A percentile compares a stretch with the other conserved stretches of the same genome.
Conservation (phyloP, 83 land plant genomes). For the Picea abies region DNA sequence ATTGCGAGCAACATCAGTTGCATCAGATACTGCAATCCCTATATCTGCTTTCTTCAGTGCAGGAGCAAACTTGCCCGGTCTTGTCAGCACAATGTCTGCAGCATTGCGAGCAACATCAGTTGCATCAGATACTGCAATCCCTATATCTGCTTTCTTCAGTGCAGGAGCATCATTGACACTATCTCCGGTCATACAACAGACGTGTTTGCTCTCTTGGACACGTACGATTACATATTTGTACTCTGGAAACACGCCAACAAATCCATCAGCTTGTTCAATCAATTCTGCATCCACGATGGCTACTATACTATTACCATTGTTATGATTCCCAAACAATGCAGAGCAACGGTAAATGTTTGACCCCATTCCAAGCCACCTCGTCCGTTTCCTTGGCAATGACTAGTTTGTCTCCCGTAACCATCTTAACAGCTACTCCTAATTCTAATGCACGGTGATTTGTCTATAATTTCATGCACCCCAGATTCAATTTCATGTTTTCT, state of each 20-base stretch:
- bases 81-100: conserved; percentile 32
- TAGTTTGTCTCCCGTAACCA: conserved; percentile 31
- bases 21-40: conserved; percentile 29
- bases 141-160: conserved; percentile 26
- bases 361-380: conserved; percentile 39
- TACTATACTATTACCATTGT: conserved; percentile 17
- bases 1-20: conserved; percentile 32
- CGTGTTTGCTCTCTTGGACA: conserved; percentile 21
- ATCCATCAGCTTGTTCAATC: conserved; percentile 2
- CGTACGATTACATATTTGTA: no score
- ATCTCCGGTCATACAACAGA: conserved; percentile 34
- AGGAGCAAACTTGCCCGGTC: no score
- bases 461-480: conserved; percentile 40
- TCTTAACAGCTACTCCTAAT: conserved; percentile 22
- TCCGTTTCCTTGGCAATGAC: conserved; percentile 41
- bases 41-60: conserved; percentile 27
- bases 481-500: conserved; percentile 29
- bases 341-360: conserved; percentile 43
- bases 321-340: conserved; percentile 29
- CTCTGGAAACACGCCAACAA: not conserved
- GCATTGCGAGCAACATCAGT: conserved; percentile 33
- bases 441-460: conserved; percentile 24
- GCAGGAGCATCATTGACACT: conserved; percentile 47
- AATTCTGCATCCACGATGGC: not conserved
- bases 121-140: conserved; percentile 27